Base-by-base conservation (phyloP, 768 basidiomycete species). In the Strobilomyces confusus region DNA sequence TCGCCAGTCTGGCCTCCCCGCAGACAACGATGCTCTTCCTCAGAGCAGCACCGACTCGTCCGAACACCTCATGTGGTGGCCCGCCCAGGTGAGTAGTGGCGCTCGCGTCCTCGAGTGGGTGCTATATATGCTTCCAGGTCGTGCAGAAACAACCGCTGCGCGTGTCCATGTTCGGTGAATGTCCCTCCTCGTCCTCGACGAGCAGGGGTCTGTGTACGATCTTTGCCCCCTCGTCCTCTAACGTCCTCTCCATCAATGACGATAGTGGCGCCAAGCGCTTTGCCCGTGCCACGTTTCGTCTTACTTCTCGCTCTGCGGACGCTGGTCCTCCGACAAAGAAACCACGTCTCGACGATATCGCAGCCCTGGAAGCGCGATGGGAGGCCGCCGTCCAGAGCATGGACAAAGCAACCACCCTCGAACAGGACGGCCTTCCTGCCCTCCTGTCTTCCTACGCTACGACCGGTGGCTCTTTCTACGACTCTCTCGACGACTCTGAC, bases 41-140 rank as follows among this genome's bases (percentile, higher is more conserved):
- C 64, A 62, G 3, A 66, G 55, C 13, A 68, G 69, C 15, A 53
- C 56, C 34, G 56, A 61, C 12, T 51, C 15, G 4, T 44, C 55
- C 8, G 56, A 59, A 6, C 44, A 48, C 29, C 58, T 65, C 52
- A 67, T 81, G 36, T 89, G 87, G 87, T 89, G 87, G 87, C 87
- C 87, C 20, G 84, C 76, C 26, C 77, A 78, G 73, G 87, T 87
- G 61, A 58, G 73, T 68, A 23, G 14, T 22, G n/a, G 4, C 19
- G 7, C 41, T 14, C 33, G 13, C 2, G 15, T 11, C 30, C 19
- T 13, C 37, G 22, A 6, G 44, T 38, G 23, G 43, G 22, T 50
- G 44, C 40, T 55, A 51, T 54, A 51, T 49, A 55, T 55, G 40
- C 47, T 41, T 46, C 42, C 7, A 62, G 64, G 55, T 69, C 9